A percentile compares a stretch with the other conserved stretches of the same genome.
These are phyloP conservation scores for Stephania cephalantha DNA, from an alignment of 164 flowering plant species.

Conservation along the genomic window DNA sequence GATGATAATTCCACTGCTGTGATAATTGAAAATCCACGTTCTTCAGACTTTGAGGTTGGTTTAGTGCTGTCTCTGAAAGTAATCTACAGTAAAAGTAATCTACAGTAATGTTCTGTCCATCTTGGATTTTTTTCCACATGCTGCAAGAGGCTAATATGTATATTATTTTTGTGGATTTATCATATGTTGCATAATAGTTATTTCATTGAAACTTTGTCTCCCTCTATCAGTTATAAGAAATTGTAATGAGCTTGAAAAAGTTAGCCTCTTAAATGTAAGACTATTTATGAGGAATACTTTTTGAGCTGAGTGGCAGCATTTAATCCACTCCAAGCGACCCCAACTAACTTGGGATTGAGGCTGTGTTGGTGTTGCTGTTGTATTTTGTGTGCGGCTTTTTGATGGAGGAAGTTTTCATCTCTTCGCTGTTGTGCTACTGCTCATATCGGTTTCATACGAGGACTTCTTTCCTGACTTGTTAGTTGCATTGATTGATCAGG, in stretches of 20 bases:
- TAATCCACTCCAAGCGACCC: too few relatives aligned
- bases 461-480: neutral
- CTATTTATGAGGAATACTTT: too few relatives aligned
- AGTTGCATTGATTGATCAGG: neutral
- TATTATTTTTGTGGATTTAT: neutral
- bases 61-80: neutral
- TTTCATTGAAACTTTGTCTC: neutral
- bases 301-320: too few relatives aligned
- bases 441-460: neutral
- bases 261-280: neutral
- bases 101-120: neutral
- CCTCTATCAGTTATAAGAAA: neutral
- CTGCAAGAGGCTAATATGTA: neutral
- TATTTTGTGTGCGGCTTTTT: too few relatives aligned
- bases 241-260: neutral
- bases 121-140: neutral
- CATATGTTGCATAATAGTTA: neutral
- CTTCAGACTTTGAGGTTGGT: slow-evolving; percentile 91
- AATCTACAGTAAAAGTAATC: neutral
- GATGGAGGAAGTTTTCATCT: too few relatives aligned
- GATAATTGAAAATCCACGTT: slow-evolving; percentile 78
- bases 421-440: neutral
- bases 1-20: slow-evolving; percentile 72
- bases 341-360: too few relatives aligned
- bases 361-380: too few relatives aligned